Evolutionary conservation across 257 asterid genomes (phyloP), one percentile per base, ranked within the genome.

Genomic region (Ilex asprella): DNA sequence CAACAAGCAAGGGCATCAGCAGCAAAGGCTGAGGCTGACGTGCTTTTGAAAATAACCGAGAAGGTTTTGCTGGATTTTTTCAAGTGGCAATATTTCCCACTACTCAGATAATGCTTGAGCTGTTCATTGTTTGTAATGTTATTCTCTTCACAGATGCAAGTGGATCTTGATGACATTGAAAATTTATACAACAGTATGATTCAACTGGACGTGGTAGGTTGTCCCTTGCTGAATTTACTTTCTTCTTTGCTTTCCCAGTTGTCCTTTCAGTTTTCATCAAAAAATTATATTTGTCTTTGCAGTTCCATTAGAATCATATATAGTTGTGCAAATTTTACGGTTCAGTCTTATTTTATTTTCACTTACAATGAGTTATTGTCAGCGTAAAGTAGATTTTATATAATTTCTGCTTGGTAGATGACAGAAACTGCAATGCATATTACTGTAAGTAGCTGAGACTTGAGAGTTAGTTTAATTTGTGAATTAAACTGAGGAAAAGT

Each of bases 21-120:
- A 60, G 78, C 82, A 51, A 89, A 84, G 83, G 99, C 96, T 13
- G 99, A 87, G 82, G 75, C 80, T 53, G 97, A 83, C 64, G 96
- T 93, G 70, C 96, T 87, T 55, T 72, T 87, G 51, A 87, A 73
- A 79, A 89, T 93, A 71, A 76, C 97, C 58, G 73, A 83, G 70
- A 87, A 87, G 96, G 97, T 92, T 67, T 70, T 70, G 54, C 53
- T 58, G 56, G 60, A n/a, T 71, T 75, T 53, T 54, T 66, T 57
- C 55, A 59, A 60, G 58, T 70, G 54, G 62, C 54, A 29, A 39
- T 29, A 13, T 56, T 59, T 14, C 55, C 31, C 3, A 13, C 10
- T 60, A 12, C 56, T 31, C 16, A 54, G 21, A 56, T 39, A 46
- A 55, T 49, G 49, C 46, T 58, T 31, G 30, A 14, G 30, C 29